Evolutionary conservation across 2,329 filamentous ascomycete genomes (phyloP).

Genomic region (Colletotrichum paranaense): DNA sequence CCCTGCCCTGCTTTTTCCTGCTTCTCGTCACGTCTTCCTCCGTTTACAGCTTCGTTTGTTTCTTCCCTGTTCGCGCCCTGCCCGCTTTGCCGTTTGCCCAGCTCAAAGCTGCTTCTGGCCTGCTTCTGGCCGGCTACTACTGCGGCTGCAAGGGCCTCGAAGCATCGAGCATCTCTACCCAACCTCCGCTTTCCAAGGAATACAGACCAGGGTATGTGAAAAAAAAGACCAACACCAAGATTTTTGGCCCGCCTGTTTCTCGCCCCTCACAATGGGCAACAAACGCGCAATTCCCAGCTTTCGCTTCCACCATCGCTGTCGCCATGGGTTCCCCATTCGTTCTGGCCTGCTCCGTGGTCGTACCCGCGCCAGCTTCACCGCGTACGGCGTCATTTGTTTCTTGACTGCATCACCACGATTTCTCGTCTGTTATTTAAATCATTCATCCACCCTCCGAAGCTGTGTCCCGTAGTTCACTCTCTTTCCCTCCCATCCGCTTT

Average conservation of each 20-base stretch:
- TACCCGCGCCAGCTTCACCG: slow-evolving; percentile 26
- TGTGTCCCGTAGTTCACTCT: neutral
- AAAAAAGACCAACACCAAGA: slow-evolving; percentile 20
- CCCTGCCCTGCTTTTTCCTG: slow-evolving; percentile 22
- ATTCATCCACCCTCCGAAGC: neutral
- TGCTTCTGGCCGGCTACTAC: neutral
- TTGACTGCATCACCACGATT: slow-evolving; percentile 26
- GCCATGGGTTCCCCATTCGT: slow-evolving; percentile 23
- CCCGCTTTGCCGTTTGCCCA: neutral
- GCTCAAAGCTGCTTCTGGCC: neutral
- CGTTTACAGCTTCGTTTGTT: neutral
- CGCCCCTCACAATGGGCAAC: slow-evolving; percentile 7
- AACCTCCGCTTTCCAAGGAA: slow-evolving; percentile 33
- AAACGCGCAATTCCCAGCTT: slow-evolving; percentile 12
- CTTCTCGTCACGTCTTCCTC: neutral
- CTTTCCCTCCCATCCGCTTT: neutral
- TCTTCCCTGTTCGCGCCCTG: neutral
- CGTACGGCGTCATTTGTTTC: slow-evolving; percentile 31
- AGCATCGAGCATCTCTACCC: slow-evolving; percentile 24
- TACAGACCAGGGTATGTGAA: slow-evolving; percentile 11
- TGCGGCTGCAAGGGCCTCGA: slow-evolving; percentile 16
- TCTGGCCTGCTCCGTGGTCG: slow-evolving; percentile 18
- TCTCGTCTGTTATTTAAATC: slow-evolving; percentile 25
- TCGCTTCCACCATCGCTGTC: slow-evolving; percentile 26
- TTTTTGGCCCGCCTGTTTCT: slow-evolving; percentile 12